Base-by-base conservation (phyloP, 139 green algal genomes). In the Marvania coccoides region DNA sequence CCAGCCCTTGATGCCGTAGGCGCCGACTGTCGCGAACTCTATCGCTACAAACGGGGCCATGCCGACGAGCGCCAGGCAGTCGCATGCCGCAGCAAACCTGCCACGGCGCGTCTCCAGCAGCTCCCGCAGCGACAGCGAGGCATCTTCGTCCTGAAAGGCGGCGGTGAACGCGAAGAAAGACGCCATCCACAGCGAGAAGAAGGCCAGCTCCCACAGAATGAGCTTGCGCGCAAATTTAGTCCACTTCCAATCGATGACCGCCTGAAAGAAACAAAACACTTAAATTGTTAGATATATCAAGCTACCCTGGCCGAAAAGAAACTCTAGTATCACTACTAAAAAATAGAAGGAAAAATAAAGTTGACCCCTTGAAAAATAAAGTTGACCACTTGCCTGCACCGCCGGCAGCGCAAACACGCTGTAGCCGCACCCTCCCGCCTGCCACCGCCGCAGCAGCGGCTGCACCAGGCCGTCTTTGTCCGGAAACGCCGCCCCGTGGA, bases 11-110 rank as follows among this genome's bases (percentile, higher is more conserved):
- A 47, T 0, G 3, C 76, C 63, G 35, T 83, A 85, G 61, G 71
- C 73, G 0, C n/a, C 3, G 0, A 83, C 26, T 9, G 72, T 76
- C 56, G 38, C 60, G 15, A 36, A 31, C 48, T 86, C 79, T 2
- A 75, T 72, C 26, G 62, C 61, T 24, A 81, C 38, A 63, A 86
- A 84, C 6, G 79, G 79, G 5, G 45, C 9, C 76, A 85, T 83
- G 51, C 63, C 76, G 6, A 69, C 14, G 55, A 81, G 58, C 12
- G 72, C 40, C 15, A 73, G 5, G 10, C 45, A 36, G 45, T 83
- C 58, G 2, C 61, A 34, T 0, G 59, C 62, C 15, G 78, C 63
- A 6, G 71, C 70, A 12, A 71, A 15, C 0, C 62, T 33, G n/a
- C 77, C 79, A 12, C 69, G 45, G 23, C 12, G 26, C 0, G 59